Evolutionary conservation across 2,329 filamentous ascomycete species (phyloP).

Genomic region (Lomentospora prolificans): DNA sequence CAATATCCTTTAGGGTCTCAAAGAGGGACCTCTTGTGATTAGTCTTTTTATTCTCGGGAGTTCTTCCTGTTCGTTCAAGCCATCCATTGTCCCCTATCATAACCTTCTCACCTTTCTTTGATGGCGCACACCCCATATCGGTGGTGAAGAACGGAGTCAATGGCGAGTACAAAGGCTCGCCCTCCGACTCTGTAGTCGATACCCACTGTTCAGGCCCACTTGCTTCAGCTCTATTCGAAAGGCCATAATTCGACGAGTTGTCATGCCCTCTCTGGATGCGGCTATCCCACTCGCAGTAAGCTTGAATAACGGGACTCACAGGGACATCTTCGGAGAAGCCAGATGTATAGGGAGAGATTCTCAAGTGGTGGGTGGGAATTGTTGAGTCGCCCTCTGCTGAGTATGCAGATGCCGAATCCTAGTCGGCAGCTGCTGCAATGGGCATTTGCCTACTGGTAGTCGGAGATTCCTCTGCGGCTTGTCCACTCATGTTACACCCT

Average conservation of each 20-base stretch:
- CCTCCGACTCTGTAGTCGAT: slow-evolving; percentile 8
- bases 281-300: not conserved
- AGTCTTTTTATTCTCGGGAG: slow-evolving; percentile 16
- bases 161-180: slow-evolving; percentile 27
- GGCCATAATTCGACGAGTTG: too few relatives aligned
- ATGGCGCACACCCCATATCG: slow-evolving; percentile 24
- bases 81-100: slow-evolving; percentile 47
- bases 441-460: too few relatives aligned
- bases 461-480: too few relatives aligned
- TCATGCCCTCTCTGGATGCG: too few relatives aligned
- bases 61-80: slow-evolving; percentile 35
- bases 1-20: slow-evolving; percentile 39
- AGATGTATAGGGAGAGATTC: slow-evolving; percentile 9
- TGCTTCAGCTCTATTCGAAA: too few relatives aligned
- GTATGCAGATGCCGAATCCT: slow-evolving; percentile 8
- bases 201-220: too few relatives aligned
- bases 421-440: not conserved
- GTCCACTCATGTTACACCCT: too few relatives aligned
- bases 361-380: not conserved
- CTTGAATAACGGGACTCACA: not conserved
- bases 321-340: not conserved
- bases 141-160: slow-evolving; percentile 32
- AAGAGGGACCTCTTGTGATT: slow-evolving; percentile 33
- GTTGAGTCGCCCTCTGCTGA: not conserved
- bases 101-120: slow-evolving; percentile 36